phyloP scores from a whole-genome alignment of 805 yeast species.

The Metschnikowia bowlesiae region DNA sequence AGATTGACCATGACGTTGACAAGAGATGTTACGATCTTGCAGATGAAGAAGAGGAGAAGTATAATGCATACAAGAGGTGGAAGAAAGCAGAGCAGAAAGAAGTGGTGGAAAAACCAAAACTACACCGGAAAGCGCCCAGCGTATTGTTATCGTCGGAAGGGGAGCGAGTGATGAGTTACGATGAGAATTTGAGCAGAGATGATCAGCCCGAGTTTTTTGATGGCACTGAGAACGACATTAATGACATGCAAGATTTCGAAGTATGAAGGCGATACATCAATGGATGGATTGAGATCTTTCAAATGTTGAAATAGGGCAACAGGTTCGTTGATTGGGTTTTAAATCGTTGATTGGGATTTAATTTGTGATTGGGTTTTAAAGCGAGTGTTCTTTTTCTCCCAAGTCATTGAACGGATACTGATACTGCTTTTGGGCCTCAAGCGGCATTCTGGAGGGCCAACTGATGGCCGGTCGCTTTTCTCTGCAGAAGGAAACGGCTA shows the following conservation, averaged over 20 bases:
- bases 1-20: slow-evolving; percentile 15
- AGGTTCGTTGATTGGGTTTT: too few relatives aligned
- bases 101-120: not conserved
- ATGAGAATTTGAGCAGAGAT: slow-evolving; percentile 31
- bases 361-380: too few relatives aligned
- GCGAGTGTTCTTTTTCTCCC: not conserved
- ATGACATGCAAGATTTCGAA: not conserved
- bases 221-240: slow-evolving; percentile 20
- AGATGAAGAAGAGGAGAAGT: slow-evolving; percentile 10
- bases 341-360: too few relatives aligned
- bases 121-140: not conserved
- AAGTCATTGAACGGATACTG: slow-evolving; percentile 11
- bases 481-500: slow-evolving; percentile 11
- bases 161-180: slow-evolving; percentile 19
- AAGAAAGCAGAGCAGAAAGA: not conserved
- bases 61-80: slow-evolving; percentile 15
- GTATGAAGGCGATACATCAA: not conserved
- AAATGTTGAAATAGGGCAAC: not conserved
- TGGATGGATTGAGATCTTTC: not conserved
- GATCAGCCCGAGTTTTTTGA: slow-evolving; percentile 40
- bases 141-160: slow-evolving; percentile 9
- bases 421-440: slow-evolving; percentile 6
- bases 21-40: slow-evolving; percentile 2
- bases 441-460: slow-evolving; percentile 11
- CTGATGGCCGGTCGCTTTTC: slow-evolving; percentile 5